phyloP scores from a whole-genome alignment of 495 filamentous ascomycete genomes.

The Aspergillus funiculosus region DNA sequence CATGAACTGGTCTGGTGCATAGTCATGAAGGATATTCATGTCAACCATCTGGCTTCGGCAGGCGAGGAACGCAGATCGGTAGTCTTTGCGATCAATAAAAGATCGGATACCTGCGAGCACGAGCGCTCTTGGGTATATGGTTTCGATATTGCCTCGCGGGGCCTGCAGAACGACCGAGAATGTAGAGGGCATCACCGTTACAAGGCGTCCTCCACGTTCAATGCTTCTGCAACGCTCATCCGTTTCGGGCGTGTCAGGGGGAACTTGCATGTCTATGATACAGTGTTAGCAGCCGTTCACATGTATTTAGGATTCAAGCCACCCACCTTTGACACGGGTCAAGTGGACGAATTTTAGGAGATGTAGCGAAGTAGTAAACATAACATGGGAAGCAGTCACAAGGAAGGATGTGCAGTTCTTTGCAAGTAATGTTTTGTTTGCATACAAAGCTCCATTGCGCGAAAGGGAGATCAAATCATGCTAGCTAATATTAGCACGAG shows the following conservation, averaged over 20 bases:
- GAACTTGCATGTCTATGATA: slow-evolving; percentile 65
- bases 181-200: slow-evolving; percentile 82
- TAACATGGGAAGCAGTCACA: slow-evolving; percentile 72
- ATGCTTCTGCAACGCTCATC: slow-evolving; percentile 92
- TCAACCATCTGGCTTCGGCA: slow-evolving; percentile 93
- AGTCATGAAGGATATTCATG: slow-evolving; percentile 97
- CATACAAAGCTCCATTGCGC: slow-evolving; percentile 68
- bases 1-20: slow-evolving; percentile 78
- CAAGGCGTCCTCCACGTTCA: slow-evolving; percentile 78
- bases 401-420: slow-evolving; percentile 90
- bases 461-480: slow-evolving; percentile 51
- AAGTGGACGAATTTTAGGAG: slow-evolving; percentile 91
- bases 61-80: slow-evolving; percentile 73
- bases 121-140: slow-evolving; percentile 87
- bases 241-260: slow-evolving; percentile 78
- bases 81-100: slow-evolving; percentile 72
- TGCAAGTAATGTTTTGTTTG: slow-evolving; percentile 63
- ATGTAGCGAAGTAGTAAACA: slow-evolving; percentile 88
- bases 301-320: not conserved
- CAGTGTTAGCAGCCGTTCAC: slow-evolving; percentile 15
- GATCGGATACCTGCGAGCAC: slow-evolving; percentile 82
- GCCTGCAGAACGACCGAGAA: slow-evolving; percentile 83
- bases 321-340: slow-evolving; percentile 56
- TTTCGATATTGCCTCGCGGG: slow-evolving; percentile 92
- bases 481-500: slow-evolving; percentile 29